Evolutionary conservation across 2,329 filamentous ascomycete species (phyloP).

Genomic region (Sarocladiaceae sp.): DNA sequence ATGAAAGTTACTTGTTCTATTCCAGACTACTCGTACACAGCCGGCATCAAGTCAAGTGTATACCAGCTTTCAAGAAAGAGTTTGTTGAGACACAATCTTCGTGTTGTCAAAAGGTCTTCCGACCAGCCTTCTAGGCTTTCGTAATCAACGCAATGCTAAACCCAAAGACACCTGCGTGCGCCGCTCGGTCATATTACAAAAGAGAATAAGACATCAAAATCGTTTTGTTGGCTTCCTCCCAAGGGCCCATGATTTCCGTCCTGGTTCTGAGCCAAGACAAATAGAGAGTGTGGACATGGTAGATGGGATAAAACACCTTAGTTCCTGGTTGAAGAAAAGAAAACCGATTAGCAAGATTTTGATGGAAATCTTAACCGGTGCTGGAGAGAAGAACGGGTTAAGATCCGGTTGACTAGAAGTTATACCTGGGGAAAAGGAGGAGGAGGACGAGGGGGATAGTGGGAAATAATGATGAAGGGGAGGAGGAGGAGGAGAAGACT

Average conservation of each 20-base stretch:
- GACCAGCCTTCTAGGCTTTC: neutral
- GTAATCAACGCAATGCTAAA: neutral
- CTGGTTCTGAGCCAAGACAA: too few species aligned
- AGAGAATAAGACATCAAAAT: neutral
- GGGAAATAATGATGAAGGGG: slow-evolving; percentile 9
- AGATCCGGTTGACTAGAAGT: slow-evolving; percentile 4
- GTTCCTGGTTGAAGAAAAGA: slow-evolving; percentile 6
- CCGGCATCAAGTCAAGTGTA: too few species aligned
- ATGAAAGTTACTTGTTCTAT: neutral
- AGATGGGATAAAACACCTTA: slow-evolving; percentile 3
- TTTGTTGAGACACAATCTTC: too few species aligned
- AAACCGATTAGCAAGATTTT: slow-evolving; percentile 10
- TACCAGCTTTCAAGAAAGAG: too few species aligned
- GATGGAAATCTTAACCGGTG: slow-evolving; percentile 6
- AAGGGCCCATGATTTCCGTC: too few species aligned
- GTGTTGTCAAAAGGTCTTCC: too few species aligned
- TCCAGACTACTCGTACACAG: neutral
- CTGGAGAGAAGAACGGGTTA: slow-evolving; percentile 10
- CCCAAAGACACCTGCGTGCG: slow-evolving; percentile 5
- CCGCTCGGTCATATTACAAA: slow-evolving; percentile 7
- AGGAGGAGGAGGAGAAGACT: slow-evolving; percentile 20
- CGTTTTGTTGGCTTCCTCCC: neutral
- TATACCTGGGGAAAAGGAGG: neutral
- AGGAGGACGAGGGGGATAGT: slow-evolving; percentile 10
- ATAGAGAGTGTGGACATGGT: too few species aligned